Conservation (phyloP, 352 stramenopile species). For the Globisporangium sylvaticum region DNA sequence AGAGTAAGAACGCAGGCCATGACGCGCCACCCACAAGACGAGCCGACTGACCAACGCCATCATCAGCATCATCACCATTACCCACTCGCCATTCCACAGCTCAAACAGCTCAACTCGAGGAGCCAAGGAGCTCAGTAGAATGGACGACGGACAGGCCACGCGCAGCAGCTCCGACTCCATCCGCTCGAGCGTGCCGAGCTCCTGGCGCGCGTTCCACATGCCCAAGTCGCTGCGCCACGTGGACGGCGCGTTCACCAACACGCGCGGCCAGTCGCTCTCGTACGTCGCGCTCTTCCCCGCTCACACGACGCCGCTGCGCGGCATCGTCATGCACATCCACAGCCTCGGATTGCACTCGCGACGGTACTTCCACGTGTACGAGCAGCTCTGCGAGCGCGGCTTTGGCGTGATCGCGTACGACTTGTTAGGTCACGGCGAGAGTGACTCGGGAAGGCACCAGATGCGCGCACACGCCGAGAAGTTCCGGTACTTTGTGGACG, state of each 20-base stretch:
- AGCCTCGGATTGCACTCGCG: conserved; percentile 11
- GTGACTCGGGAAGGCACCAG: conserved; percentile 4
- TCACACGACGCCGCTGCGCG: conserved; percentile 12
- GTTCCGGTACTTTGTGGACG: conserved; percentile 18
- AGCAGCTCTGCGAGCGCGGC: conserved; percentile 9
- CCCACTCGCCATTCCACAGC: neutral
- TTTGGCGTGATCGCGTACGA: conserved; percentile 19
- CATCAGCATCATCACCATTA: neutral
- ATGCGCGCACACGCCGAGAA: conserved; percentile 8
- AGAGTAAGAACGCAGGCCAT: no score
- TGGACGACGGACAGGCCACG: neutral
- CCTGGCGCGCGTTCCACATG: conserved; percentile 5
- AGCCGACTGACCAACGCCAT: neutral
- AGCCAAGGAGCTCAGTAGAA: neutral
- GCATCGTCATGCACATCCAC: conserved; percentile 23
- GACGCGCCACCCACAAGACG: neutral
- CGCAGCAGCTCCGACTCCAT: neutral
- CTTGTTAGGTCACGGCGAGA: conserved; percentile 14
- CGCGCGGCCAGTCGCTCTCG: conserved; percentile 11
- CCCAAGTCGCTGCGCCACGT: conserved; percentile 1
- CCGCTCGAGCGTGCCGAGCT: conserved; percentile 7
- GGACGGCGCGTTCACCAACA: conserved; percentile 11
- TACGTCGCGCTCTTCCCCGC: conserved; percentile 17
- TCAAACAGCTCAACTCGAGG: neutral
- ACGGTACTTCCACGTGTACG: conserved; percentile 13